Percentiles rank a stretch among this genome's conserved stretches.
Evolutionary conservation across 2,329 filamentous ascomycete species (phyloP).

Genomic region (Huntiella bhutanensis): DNA sequence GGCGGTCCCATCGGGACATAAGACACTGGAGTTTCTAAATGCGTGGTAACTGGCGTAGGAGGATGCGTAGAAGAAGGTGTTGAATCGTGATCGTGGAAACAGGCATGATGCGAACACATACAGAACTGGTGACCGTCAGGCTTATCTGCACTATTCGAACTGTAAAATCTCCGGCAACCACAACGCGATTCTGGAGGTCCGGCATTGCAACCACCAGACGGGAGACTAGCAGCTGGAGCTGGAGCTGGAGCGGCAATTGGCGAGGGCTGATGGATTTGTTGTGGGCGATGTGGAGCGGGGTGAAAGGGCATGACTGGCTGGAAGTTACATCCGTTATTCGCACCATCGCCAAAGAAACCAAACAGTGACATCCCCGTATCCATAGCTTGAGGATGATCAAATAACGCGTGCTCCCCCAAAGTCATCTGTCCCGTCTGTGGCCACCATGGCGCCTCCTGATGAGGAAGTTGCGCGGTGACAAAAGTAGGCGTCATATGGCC

Average conservation of each 20-base stretch:
- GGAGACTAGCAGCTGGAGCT: conserved; percentile 20
- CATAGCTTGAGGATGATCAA: too few relatives aligned
- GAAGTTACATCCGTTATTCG: too few relatives aligned
- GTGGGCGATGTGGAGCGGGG: conserved; percentile 15
- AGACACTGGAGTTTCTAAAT: conserved; percentile 13
- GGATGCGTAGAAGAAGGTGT: background rate
- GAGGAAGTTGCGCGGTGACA: conserved; percentile 5
- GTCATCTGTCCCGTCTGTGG: too few relatives aligned
- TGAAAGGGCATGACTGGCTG: too few relatives aligned
- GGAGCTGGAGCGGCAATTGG: conserved; percentile 12
- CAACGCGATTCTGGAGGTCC: conserved; percentile 34
- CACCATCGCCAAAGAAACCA: too few relatives aligned
- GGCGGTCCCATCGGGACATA: conserved; percentile 19
- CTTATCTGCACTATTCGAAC: conserved; percentile 20
- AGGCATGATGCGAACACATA: conserved; percentile 45
- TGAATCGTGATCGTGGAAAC: conserved; percentile 34
- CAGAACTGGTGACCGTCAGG: conserved; percentile 32
- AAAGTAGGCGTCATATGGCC: background rate
- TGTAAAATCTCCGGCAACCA: conserved; percentile 40
- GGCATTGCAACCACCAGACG: conserved; percentile 35
- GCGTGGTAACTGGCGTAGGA: background rate
- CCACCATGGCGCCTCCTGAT: conserved; percentile 8
- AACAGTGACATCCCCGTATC: too few relatives aligned
- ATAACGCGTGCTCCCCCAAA: too few relatives aligned
- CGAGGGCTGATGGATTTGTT: conserved; percentile 15